Evolutionary conservation across 208 protist species (phyloP), one percentile per base, ranked within the genome.

Genomic region (Leptomonas seymouri): DNA sequence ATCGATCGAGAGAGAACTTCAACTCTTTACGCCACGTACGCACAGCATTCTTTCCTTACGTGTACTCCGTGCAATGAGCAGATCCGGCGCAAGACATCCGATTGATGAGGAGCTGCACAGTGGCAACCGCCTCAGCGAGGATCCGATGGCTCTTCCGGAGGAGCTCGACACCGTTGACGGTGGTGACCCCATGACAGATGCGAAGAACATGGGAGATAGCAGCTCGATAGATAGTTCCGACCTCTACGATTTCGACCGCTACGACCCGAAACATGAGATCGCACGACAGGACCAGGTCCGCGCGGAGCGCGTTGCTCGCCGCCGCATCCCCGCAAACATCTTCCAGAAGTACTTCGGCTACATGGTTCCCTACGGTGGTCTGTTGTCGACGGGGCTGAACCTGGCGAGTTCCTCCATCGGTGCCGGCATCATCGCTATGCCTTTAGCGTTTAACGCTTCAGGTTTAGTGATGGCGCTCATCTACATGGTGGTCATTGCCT

Each of bases 391-490:
- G 11, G 77, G 67, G 5, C 84, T 94, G 57, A 92, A 81, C 71
- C 70, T 91, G 1, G 64, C 75, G 14, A 76, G 67, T 51, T 69
- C 71, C 11, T 82, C 81, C 23, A 55, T 94, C 41, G 88, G 86
- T 30, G 88, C 81, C 2, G 86, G 84, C 23, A 90, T 90, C 41
- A 60, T 94, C n/a, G 64, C 81, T 3, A 56, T 92, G 9, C 86
- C 86, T 16, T 72, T 57, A 9, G 81, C 88, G 36, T 86, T 91
- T 63, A 63, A 80, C 42, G 68, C 63, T 18, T 79, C 68, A 21
- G 86, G 86, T 28, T 0, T 86, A 0, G 44, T 83, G 3, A 79
- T 90, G 71, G 76, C 63, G 7, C 31, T 82, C 28, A 57, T 78
- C 36, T 78, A 78, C 41, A 71, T 78, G 63, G 0, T 78, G 2